A percentile compares a stretch with the other conserved stretches of the same genome.
Evolutionary conservation across 2,329 filamentous ascomycete species (phyloP).

Genomic region (Botrytis deweyae): DNA sequence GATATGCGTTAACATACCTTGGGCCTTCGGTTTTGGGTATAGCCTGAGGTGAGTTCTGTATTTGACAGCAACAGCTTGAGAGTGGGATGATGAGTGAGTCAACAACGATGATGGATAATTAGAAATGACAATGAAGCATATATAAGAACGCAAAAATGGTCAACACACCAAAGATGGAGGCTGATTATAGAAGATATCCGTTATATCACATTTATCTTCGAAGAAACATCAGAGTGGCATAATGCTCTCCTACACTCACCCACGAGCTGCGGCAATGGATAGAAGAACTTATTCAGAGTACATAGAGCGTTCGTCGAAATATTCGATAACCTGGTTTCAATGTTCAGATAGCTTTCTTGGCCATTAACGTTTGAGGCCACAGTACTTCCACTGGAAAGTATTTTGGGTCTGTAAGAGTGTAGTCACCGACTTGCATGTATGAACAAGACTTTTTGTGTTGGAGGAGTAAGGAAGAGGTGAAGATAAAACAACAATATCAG

Average conservation of each 20-base stretch:
- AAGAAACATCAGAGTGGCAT: background rate
- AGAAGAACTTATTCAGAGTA: too few relatives aligned
- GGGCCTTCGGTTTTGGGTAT: background rate
- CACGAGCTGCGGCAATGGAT: too few relatives aligned
- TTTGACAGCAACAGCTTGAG: background rate
- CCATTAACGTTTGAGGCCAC: rapidly evolving
- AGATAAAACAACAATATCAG: background rate
- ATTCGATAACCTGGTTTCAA: background rate
- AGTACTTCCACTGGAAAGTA: background rate
- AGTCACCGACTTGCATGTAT: background rate
- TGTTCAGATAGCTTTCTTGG: background rate
- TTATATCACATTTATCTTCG: background rate
- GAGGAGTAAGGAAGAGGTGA: background rate
- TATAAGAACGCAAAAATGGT: too few relatives aligned
- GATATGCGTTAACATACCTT: background rate
- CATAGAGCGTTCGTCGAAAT: too few relatives aligned
- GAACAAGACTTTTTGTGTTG: background rate
- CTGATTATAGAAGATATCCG: too few relatives aligned
- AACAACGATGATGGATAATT: too few relatives aligned
- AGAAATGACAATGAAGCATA: background rate
- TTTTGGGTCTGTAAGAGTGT: too few relatives aligned
- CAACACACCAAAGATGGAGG: too few relatives aligned
- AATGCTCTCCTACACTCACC: background rate
- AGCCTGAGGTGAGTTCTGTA: background rate
- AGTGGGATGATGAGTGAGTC: background rate